Evolutionary conservation across 2,329 filamentous ascomycete genomes (phyloP).

Genomic region (Venturia pyrina): DNA sequence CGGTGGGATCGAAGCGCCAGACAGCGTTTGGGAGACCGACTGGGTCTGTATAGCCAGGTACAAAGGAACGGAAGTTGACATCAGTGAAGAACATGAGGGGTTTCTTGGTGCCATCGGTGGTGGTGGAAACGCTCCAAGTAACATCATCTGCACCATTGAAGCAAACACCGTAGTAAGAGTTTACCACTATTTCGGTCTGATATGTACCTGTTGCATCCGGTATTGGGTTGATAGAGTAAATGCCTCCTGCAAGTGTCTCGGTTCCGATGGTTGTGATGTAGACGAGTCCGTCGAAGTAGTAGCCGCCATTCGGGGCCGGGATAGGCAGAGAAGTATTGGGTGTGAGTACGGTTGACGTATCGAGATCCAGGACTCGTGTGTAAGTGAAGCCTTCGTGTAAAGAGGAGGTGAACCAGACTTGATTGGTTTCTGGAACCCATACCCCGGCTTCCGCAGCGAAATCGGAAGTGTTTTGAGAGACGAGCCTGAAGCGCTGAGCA

Average conservation of each 20-base stretch:
- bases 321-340: neutral
- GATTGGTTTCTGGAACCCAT: slow-evolving; percentile 18
- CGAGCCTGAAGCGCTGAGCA: neutral
- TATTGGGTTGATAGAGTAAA: slow-evolving; percentile 11
- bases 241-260: slow-evolving; percentile 16
- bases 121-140: slow-evolving; percentile 5
- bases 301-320: slow-evolving; percentile 19
- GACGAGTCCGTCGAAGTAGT: slow-evolving; percentile 17
- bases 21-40: slow-evolving; percentile 2
- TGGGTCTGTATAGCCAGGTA: neutral
- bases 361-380: neutral
- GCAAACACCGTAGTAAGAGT: slow-evolving; percentile 15
- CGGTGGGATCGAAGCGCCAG: slow-evolving; percentile 7
- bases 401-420: slow-evolving; percentile 17
- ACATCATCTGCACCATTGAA: slow-evolving; percentile 16
- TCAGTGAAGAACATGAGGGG: slow-evolving; percentile 15
- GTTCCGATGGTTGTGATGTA: slow-evolving; percentile 14
- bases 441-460: slow-evolving; percentile 21
- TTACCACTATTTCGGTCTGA: slow-evolving; percentile 11
- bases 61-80: neutral
- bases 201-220: slow-evolving; percentile 6
- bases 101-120: slow-evolving; percentile 6
- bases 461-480: neutral
- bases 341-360: neutral
- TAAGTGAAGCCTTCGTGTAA: neutral